Base-by-base conservation (phyloP, 1,284 basidiomycete genomes). In the Ceratobasidium sp. region DNA sequence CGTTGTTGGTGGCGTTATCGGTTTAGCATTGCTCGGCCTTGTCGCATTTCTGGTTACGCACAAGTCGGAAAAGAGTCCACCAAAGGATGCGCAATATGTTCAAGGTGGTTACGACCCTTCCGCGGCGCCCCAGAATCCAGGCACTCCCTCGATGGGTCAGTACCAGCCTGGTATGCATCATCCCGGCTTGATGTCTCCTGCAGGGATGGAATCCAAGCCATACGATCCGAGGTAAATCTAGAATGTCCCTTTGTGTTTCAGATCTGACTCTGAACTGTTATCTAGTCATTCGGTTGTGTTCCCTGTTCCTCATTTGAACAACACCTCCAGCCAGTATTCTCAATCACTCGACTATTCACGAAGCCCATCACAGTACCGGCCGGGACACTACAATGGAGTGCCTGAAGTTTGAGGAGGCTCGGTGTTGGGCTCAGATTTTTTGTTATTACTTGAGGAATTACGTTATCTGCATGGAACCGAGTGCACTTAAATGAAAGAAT, bases 1-100 rank as follows among this genome's bases (percentile, higher is more conserved):
- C 12, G 77, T 77, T 9, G 77, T 79, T 10, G 78, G 78, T 1
- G 78, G 76, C 18, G 41, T 79, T 3, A 50, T 76, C 8, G 77
- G 73, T 0, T 50, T 76, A 16, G 67, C 71, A 0, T 43, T 77
- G 8, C 12, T 79, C n/a, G 73, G 62, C 28, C 70, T 75, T 6
- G 18, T 77, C 14, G 52, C 64, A 3, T 75, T 76, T 48, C 60
- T 77, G 48, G 50, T 77, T 39, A 9, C 74, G 16, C 53, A 74
- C 67, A 58, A 70, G 41, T 30, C 26, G 16, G 59, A 70, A 16
- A 30, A 48, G 26, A 46, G 41, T 23, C 18, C 52, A 3, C 1
- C 26, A 6, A 28, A 55, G 14, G 39, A 10, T 9, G 41, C 18
- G 4, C 36, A 46, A 14, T 30, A 58, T 36, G 28, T 10, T 12